Percentiles rank a stretch among this genome's conserved stretches.
These are phyloP conservation scores for Zopfia rhizophila DNA, from an alignment of 2,329 filamentous ascomycete species.

Conservation along the genomic window DNA sequence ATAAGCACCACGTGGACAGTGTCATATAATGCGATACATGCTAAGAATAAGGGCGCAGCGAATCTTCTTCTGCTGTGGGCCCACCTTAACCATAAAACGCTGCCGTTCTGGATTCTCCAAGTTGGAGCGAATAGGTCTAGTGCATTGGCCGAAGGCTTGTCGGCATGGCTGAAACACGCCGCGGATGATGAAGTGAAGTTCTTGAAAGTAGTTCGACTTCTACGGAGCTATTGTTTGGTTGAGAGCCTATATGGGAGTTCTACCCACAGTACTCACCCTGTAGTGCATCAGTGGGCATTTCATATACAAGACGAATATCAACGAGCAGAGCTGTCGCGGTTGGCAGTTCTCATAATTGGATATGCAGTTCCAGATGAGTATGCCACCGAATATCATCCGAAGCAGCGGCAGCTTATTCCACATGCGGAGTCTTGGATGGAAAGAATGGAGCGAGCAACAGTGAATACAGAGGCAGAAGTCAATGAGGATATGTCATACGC, in stretches of 20 bases:
- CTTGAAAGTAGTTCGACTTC: slow-evolving; percentile 28
- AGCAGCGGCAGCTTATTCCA: slow-evolving; percentile 18
- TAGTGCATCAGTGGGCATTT: slow-evolving; percentile 41
- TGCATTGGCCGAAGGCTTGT: neutral
- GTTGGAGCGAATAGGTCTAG: slow-evolving; percentile 7
- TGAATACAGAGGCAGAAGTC: neutral
- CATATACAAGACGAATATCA: slow-evolving; percentile 31
- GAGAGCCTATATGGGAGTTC: slow-evolving; percentile 23
- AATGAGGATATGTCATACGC: slow-evolving; percentile 13
- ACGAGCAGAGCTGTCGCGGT: slow-evolving; percentile 6
- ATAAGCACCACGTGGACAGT: slow-evolving; percentile 53
- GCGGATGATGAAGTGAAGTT: slow-evolving; percentile 32
- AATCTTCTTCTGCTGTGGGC: slow-evolving; percentile 53
- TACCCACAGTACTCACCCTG: slow-evolving; percentile 42
- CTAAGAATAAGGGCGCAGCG: slow-evolving; percentile 39
- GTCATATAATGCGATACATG: slow-evolving; percentile 49
- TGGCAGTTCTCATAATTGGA: slow-evolving; percentile 13
- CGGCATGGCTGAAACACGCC: slow-evolving; percentile 29
- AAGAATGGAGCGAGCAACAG: slow-evolving; percentile 4
- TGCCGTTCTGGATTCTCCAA: slow-evolving; percentile 56
- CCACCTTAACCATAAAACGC: slow-evolving; percentile 55
- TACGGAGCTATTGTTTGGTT: slow-evolving; percentile 36
- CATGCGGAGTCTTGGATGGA: too few species aligned
- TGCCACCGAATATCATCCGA: slow-evolving; percentile 11
- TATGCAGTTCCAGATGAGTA: slow-evolving; percentile 4